These are phyloP conservation scores for Yamadazyma scolyti DNA, from an alignment of 805 yeast species.

Conservation along the genomic window DNA sequence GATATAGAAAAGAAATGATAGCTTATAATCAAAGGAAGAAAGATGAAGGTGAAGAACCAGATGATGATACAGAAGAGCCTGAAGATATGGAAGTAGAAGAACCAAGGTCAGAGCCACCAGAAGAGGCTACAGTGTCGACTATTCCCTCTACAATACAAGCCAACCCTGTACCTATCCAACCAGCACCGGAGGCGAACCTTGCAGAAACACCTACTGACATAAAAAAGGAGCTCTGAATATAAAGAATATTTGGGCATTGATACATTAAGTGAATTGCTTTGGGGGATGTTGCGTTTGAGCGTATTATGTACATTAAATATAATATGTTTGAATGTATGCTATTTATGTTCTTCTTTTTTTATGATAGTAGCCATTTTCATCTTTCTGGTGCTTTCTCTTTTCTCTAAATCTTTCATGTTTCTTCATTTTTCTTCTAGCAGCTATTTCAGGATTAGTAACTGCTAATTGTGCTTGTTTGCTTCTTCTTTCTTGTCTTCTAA, in stretches of 20 bases:
- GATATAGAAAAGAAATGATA: conserved; percentile 72
- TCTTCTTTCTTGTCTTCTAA: conserved; percentile 71
- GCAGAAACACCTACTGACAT: no score
- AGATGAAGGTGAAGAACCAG: conserved; percentile 5
- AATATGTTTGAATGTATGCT: no score
- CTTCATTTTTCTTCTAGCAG: conserved; percentile 73
- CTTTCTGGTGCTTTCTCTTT: conserved; percentile 70
- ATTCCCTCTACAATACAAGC: no score
- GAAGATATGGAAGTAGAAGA: conserved; percentile 3
- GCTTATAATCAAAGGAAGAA: conserved; percentile 39
- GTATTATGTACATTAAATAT: no score
- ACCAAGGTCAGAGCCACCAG: conserved; percentile 6
- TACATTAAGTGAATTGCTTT: no score
- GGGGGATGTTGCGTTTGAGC: no score
- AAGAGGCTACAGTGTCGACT: no score
- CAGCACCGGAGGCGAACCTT: no score
- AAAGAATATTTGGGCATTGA: no score
- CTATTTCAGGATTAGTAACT: conserved; percentile 71
- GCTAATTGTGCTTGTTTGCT: conserved; percentile 73
- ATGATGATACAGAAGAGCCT: conserved; percentile 1
- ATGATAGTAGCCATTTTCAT: conserved; percentile 72
- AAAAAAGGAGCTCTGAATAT: no score
- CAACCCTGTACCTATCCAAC: no score
- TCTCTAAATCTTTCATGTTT: conserved; percentile 75
- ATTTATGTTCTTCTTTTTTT: conserved; percentile 60